Base-by-base conservation (phyloP, 78 protist species). In the Dictyostelium firmibasis region DNA sequence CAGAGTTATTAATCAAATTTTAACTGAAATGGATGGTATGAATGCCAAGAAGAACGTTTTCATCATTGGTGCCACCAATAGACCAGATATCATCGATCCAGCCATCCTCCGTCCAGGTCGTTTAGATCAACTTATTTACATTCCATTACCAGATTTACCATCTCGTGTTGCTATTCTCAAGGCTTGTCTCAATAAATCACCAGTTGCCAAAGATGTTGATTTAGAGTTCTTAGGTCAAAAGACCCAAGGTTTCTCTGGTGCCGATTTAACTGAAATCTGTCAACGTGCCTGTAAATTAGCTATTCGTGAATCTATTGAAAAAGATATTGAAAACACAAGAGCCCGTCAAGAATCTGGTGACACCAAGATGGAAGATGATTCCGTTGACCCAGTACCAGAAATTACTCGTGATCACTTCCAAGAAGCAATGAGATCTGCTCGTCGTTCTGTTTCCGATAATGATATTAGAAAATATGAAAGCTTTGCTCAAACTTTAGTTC, bases 1-100 rank as follows among this genome's bases (percentile, higher is more conserved):
- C 96, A 99, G 99, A 44, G 99, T 99, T 31, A 98, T 99, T 98
- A 99, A 99, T 97, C 99, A 99, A 96, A 78, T 99, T 44, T 98
- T 99, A 16, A 99, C 99, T 6, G 99, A 99, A 96, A 99, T 99
- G 99, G 99, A 99, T 81, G 99, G 99, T 79, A 96, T 99, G 97
- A 98, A 97, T 89, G 97, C 95, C 35, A 99, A 99, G 98, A 99
- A 99, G 99, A 98, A 96, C 87, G 99, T 99, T 72, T 99, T 99
- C 96, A 98, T 99, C 97, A 99, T 99, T 91, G 99, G 99, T 38
- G 99, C 99, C 23, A 99, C 99, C 64, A 99, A 99, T 98, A 75
- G 99, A 18, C 99, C 99, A 69, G 99, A 99, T 92, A 98, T 99
- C 91, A 97, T 99, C 89, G 99, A 99, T 94, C 99, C 99, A n/a